Conservation (phyloP, 768 basidiomycete genomes). For the Tylopilus felleus region DNA sequence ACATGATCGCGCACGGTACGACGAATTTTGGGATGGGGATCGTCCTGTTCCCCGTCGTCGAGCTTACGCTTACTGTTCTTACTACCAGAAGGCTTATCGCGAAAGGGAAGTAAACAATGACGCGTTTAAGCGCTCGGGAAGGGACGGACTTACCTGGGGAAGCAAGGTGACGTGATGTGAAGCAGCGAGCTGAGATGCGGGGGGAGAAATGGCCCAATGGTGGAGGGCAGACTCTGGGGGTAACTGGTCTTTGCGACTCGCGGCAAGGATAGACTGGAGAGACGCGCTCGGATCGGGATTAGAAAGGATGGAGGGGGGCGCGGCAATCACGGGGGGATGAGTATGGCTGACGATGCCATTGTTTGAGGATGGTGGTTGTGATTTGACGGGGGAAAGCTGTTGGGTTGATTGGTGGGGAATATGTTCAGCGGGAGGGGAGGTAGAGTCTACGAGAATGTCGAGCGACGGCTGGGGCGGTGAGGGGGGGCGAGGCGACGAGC, state of each 20-base stretch:
- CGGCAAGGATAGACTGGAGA: slow-evolving; percentile 38
- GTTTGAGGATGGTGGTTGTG: slow-evolving; percentile 16
- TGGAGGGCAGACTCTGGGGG: slow-evolving; percentile 29
- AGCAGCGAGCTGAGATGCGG: slow-evolving; percentile 30
- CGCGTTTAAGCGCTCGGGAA: slow-evolving; percentile 29
- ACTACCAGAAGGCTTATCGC: slow-evolving; percentile 29
- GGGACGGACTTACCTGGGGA: slow-evolving; percentile 39
- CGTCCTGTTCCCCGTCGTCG: slow-evolving; percentile 56
- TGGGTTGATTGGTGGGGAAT: slow-evolving; percentile 33
- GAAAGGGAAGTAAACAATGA: slow-evolving; percentile 19
- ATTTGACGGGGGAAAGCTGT: slow-evolving; percentile 30
- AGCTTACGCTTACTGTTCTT: slow-evolving; percentile 72
- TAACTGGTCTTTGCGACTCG: slow-evolving; percentile 32
- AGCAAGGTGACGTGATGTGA: slow-evolving; percentile 29
- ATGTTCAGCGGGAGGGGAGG: slow-evolving; percentile 25
- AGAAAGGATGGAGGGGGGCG: slow-evolving; percentile 34
- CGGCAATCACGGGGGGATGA: slow-evolving; percentile 31
- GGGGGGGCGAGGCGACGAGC: slow-evolving; percentile 49
- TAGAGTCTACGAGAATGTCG: slow-evolving; percentile 36
- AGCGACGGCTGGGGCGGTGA: slow-evolving; percentile 39
- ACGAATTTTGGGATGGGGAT: slow-evolving; percentile 73
- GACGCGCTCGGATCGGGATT: slow-evolving; percentile 39
- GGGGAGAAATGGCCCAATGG: slow-evolving; percentile 37
- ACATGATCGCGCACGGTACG: slow-evolving; percentile 83
- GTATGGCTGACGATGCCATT: slow-evolving; percentile 29